A percentile compares a stretch with the other conserved stretches of the same genome.
Conservation (phyloP, 768 basidiomycete species). For the Boletellus ananiceps region DNA sequence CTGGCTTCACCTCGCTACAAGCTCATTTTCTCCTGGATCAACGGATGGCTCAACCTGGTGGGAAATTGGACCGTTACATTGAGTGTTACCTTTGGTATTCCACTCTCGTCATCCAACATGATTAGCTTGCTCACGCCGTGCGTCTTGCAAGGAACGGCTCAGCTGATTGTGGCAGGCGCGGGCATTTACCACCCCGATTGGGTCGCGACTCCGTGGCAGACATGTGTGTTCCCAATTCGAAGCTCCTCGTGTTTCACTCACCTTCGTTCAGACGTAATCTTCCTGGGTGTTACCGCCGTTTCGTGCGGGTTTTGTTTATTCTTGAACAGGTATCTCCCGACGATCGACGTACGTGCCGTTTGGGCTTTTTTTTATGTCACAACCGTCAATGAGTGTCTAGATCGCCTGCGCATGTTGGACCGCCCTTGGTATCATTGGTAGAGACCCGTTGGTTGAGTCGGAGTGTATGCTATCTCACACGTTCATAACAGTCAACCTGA, state of each 20-base stretch:
- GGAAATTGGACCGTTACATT: slow-evolving; percentile 68
- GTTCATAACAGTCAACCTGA: slow-evolving; percentile 44
- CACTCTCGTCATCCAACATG: background rate
- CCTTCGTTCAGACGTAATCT: slow-evolving; percentile 43
- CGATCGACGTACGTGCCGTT: slow-evolving; percentile 41
- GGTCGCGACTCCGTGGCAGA: slow-evolving; percentile 56
- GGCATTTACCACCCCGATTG: slow-evolving; percentile 57
- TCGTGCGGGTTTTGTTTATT: slow-evolving; percentile 52
- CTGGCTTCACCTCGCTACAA: slow-evolving; percentile 49
- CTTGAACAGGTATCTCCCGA: slow-evolving; percentile 47
- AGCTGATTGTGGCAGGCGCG: slow-evolving; percentile 55
- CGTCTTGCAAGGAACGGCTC: slow-evolving; percentile 45
- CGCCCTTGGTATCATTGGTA: slow-evolving; percentile 50
- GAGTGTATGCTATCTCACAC: slow-evolving; percentile 9
- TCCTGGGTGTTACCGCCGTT: slow-evolving; percentile 47
- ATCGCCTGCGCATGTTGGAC: slow-evolving; percentile 62
- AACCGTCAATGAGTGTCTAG: slow-evolving; percentile 28
- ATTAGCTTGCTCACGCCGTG: background rate
- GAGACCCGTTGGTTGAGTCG: background rate
- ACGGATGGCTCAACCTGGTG: slow-evolving; percentile 65
- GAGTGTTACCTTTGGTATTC: slow-evolving; percentile 55
- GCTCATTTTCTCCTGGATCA: slow-evolving; percentile 57
- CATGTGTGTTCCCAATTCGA: slow-evolving; percentile 35
- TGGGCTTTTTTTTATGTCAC: background rate
- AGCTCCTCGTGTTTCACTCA: slow-evolving; percentile 1